Base-by-base conservation (phyloP, 768 basidiomycete genomes). In the Tylopilus rubrobrunneus region DNA sequence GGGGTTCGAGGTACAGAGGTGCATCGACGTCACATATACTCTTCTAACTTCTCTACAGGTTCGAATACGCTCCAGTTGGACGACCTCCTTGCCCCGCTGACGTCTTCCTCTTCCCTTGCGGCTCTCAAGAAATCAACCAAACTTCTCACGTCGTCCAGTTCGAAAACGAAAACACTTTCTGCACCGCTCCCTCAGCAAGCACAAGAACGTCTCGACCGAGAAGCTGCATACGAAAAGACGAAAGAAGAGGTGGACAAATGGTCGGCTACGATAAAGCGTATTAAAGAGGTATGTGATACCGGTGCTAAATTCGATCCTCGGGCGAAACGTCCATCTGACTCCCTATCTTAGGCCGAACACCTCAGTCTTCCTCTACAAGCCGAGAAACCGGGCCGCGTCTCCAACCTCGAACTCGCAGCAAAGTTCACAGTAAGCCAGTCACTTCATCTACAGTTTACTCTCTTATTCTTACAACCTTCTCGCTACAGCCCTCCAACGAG, bases 221-320 rank as follows among this genome's bases (percentile, higher is more conserved):
- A 93, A 66, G 96, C 94, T 8, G 96, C 96, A 0, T 97, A 96
- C 66, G 93, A 94, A 62, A 81, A 89, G 70, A 98, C 19, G 19
- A 19, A 19, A 19, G 19, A 19, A 19, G 19, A 19, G 19, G 19
- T 19, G 19, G 19, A 19, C 19, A 19, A 19, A 19, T 19, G 19
- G 19, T 19, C 19, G 19, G 19, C 19, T 19, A 19, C 19, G 19
- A 19, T 19, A 19, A 19, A 19, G 19, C 19, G 19, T 19, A 19
- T 19, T 19, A 19, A 19, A 19, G 19, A 19, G 19, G 19, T 19
- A 19, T 19, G 19, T 19, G 19, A 19, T 19, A 19, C 19, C 19
- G 19, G 19, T 15, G 12, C 40, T n/a, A 47, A 11, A 28, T 9
- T 9, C 29, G 17, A 34, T 33, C 9, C 23, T 15, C 28, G 48